A percentile compares a stretch with the other conserved stretches of the same genome.
Conservation (phyloP, 371 early-diverging fungal species). For the Haplosporangium sp. region DNA sequence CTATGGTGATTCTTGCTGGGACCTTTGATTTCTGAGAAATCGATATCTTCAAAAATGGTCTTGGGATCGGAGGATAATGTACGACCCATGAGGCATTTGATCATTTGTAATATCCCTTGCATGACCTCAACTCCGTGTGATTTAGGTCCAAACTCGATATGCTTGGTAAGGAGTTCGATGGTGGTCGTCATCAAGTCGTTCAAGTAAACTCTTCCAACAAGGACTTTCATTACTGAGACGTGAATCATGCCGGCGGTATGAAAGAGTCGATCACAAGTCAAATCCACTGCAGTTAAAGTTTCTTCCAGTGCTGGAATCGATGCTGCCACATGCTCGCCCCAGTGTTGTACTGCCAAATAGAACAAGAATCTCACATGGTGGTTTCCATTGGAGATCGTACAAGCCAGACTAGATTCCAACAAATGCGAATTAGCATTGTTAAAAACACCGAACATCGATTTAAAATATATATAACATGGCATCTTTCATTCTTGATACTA, state of each 20-base stretch:
- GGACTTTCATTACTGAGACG: constrained; percentile 34
- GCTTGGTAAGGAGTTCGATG: constrained; percentile 35
- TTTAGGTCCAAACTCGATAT: constrained; percentile 49
- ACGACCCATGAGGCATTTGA: constrained; percentile 45
- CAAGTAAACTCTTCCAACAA: constrained; percentile 32
- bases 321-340: constrained; percentile 49
- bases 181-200: constrained; percentile 45
- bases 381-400: constrained; percentile 26
- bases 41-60: constrained; percentile 40
- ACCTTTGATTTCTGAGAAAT: constrained; percentile 23
- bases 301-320: constrained; percentile 45
- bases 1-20: neutral
- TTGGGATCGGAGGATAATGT: constrained; percentile 28
- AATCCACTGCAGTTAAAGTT: constrained; percentile 36
- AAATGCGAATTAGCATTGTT: neutral
- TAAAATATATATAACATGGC: too few relatives aligned
- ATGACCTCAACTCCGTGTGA: constrained; percentile 48
- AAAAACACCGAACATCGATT: neutral
- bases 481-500: neutral
- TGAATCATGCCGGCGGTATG: constrained; percentile 51
- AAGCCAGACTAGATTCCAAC: constrained; percentile 22
- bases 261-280: constrained; percentile 51
- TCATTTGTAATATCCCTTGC: constrained; percentile 47
- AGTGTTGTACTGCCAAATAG: constrained; percentile 45
- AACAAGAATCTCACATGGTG: constrained; percentile 49